Evolutionary conservation across 228 moss, liverwort and hornwort genomes (phyloP).

Genomic region (Sphagnum magellanicum): DNA sequence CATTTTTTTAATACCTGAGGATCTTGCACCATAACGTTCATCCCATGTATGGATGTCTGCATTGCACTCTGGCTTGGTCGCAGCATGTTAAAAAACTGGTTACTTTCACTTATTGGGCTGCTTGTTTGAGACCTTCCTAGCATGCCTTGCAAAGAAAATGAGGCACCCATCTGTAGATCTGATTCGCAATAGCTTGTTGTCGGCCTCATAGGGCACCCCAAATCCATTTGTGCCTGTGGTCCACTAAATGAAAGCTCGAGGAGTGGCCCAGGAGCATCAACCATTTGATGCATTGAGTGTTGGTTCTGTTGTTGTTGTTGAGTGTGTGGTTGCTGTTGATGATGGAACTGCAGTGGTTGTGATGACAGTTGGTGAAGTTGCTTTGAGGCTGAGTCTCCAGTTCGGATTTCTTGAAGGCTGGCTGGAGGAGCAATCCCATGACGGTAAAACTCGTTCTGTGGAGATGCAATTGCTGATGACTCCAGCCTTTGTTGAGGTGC

Average conservation of each 20-base stretch:
- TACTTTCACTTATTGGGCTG: conserved; percentile 30
- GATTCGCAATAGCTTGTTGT: conserved; percentile 55
- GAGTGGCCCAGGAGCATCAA: conserved; percentile 41
- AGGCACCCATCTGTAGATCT: conserved; percentile 57
- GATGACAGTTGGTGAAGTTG: conserved; percentile 43
- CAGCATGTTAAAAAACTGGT: conserved; percentile 42
- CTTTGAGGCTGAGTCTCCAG: conserved; percentile 39
- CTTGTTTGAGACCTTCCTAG: conserved; percentile 61
- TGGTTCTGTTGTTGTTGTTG: conserved; percentile 27
- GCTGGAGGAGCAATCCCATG: conserved; percentile 47
- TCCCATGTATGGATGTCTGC: conserved; percentile 4
- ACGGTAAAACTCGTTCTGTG: conserved; percentile 56
- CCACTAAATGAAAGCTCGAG: conserved; percentile 64
- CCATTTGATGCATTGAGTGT: conserved; percentile 28
- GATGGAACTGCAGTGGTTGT: conserved; percentile 55
- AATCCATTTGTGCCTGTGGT: conserved; percentile 62
- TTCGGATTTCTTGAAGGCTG: conserved; percentile 66
- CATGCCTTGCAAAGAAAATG: conserved; percentile 62
- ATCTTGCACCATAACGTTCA: conserved; percentile 20
- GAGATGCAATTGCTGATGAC: conserved; percentile 21
- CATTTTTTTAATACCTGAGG: conserved; percentile 20
- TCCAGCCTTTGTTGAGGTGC: too few species aligned
- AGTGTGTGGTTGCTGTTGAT: conserved; percentile 19
- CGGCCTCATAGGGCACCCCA: conserved; percentile 31
- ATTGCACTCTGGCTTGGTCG: conserved; percentile 40